Base-by-base conservation (phyloP, 2,329 filamentous ascomycete genomes). In the Cladophialophora chaetospira region DNA sequence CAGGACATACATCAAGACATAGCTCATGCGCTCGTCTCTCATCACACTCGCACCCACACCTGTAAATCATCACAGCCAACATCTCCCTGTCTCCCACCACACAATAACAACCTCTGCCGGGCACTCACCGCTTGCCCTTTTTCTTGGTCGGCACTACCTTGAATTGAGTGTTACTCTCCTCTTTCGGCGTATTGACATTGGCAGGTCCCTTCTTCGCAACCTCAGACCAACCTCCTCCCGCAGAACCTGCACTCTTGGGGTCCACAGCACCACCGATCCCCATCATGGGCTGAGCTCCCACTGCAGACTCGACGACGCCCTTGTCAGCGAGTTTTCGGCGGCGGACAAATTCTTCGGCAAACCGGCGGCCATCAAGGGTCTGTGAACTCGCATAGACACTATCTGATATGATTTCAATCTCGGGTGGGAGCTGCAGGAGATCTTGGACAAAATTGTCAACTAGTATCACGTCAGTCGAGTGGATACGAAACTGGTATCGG, bases 241-340 rank as follows among this genome's bases (percentile, higher is more conserved):
- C 77, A 65, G 74, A 77, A 23, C 79, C 76, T 23, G 75, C 77
- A 64, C 75, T 77, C 63, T 77, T 75, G 21, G 68, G 73, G 46
- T 78, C 77, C 4, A 68, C 73, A 60, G 66, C 72, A 55, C 67
- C 69, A 8, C 38, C 38, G n/a, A 53, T 45, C 3, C 49, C 49
- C 48, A 51, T 51, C 48, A 51, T 51, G 46, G 68, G 69, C 67
- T 72, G 50, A 68, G 80, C 69, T 61, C 68, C 75, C 29, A 84
- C 81, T 53, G 75, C 80, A 13, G 84, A 80, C 53, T 88, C 87
- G 15, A 96, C 80, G 36, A 97, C 83, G 35, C 94, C 94, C 77
- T 92, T 94, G 66, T 97, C 93, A 0, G 94, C 93, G 1, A 95
- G 83, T 79, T 89, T 95, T 76, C 92, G 93, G 67, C 93, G 91